Evolutionary conservation across 208 protist genomes (phyloP), one percentile per base, ranked within the genome.

Genomic region (Acanthamoeba castellanii): DNA sequence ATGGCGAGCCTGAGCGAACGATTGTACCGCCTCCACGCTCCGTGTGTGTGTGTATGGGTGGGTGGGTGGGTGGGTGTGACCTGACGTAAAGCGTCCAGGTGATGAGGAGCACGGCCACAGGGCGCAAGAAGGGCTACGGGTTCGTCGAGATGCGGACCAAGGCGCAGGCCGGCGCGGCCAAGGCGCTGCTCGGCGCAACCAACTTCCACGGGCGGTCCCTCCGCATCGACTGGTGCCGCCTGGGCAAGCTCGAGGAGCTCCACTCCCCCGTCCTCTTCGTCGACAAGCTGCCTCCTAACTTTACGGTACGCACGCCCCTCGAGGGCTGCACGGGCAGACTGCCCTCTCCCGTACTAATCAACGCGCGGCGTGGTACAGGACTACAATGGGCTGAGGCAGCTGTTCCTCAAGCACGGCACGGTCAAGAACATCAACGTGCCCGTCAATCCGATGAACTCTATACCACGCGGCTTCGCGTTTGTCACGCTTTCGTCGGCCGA

Each of bases 221-320:
- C 7, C 84, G 84, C 11, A 68, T 90, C 32, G 84, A 90, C 32
- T 90, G 84, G 84, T 90, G 55, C 55, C 47, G 55, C 14, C 30
- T 68, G 47, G 22, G 52, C 84, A 68, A 68, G 27, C 57, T 90
- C 55, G 84, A 90, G 30, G 84, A 90, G 52, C n/a, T 90, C 16
- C 84, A 90, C n/a, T 90, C 84, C 11, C 22, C 84, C 52, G 84
- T 90, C 30, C 84, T 90, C 22, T 90, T 90, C 42, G 52, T 90
- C 11, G 84, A 90, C 32, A 90, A 90, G 37, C 84, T 90, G 13
- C 84, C 84, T 4, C 3, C 37, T 20, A 37, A 25, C 47, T 70
- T 68, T 55, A 25, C 42, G 5, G 27, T 42, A 34, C 70, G 34
- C 70, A 16, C 32, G n/a, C n/a, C n/a, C n/a, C n/a, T 13, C 14